These are phyloP conservation scores for Hydnomerulius pinastri DNA, from an alignment of 768 basidiomycete genomes.

Conservation along the genomic window DNA sequence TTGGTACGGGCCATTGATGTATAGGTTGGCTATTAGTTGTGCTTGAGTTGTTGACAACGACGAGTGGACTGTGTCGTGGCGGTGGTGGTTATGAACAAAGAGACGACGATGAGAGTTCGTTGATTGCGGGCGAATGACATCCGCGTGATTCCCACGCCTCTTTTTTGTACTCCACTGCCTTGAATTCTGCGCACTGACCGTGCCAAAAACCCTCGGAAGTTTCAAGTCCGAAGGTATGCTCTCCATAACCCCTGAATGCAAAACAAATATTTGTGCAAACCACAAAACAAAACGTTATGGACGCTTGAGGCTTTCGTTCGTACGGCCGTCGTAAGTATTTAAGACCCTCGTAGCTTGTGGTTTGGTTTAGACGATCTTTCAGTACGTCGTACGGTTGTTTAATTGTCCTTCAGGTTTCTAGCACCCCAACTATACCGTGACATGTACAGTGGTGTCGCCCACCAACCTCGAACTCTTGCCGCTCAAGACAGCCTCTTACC, in stretches of 20 bases:
- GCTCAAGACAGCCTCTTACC: too few species aligned
- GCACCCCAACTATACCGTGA: too few species aligned
- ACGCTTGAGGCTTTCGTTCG: too few species aligned
- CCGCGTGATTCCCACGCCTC: conserved; percentile 30
- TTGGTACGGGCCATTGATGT: conserved; percentile 84
- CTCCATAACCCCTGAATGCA: not conserved
- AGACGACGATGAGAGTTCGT: conserved; percentile 17
- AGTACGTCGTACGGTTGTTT: too few species aligned
- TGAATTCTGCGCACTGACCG: conserved; percentile 33
- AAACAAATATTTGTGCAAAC: not conserved
- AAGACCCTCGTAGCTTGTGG: too few species aligned
- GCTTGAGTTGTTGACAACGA: conserved; percentile 9
- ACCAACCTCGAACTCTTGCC: too few species aligned
- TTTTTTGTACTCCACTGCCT: conserved; percentile 28
- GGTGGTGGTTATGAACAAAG: conserved; percentile 31
- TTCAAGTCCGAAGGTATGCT: conserved; percentile 7
- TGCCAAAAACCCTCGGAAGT: conserved; percentile 16
- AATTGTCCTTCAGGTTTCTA: too few species aligned
- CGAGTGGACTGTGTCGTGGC: conserved; percentile 4
- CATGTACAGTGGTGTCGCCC: too few species aligned
- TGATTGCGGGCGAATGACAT: conserved; percentile 24
- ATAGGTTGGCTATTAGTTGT: conserved; percentile 5
- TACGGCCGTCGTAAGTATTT: too few species aligned
- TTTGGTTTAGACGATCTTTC: too few species aligned
- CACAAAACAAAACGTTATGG: too few species aligned